A percentile compares a stretch with the other conserved stretches of the same genome.
phyloP scores from a whole-genome alignment of 768 basidiomycete species.

The Boletus insuetus region DNA sequence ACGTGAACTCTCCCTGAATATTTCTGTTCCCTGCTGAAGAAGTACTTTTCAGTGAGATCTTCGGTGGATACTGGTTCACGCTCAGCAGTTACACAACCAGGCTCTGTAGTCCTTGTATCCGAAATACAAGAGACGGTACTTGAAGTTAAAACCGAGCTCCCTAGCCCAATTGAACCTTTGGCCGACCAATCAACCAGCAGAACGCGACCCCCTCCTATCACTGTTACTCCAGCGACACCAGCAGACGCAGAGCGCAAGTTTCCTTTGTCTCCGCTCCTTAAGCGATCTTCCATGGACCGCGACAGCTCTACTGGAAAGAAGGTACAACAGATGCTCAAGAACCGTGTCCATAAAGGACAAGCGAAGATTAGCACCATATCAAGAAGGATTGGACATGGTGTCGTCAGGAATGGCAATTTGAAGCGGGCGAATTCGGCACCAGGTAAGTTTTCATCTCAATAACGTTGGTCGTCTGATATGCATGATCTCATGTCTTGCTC shows the following conservation, averaged over 20 bases:
- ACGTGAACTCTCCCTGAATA: constrained; percentile 2
- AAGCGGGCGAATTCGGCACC: constrained; percentile 67
- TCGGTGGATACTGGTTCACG: constrained; percentile 29
- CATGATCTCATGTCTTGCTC: neutral
- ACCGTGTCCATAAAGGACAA: constrained; percentile 69
- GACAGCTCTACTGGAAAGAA: constrained; percentile 66
- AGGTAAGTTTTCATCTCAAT: constrained; percentile 40
- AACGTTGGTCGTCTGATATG: neutral
- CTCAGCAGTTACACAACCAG: constrained; percentile 23
- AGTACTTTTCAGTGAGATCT: constrained; percentile 25
- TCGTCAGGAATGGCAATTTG: constrained; percentile 52
- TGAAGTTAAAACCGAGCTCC: constrained; percentile 10
- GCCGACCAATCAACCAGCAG: neutral
- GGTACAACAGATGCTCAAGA: constrained; percentile 72
- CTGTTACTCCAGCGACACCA: constrained; percentile 61
- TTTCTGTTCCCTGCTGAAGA: neutral
- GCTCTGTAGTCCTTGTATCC: constrained; percentile 12
- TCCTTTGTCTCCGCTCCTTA: constrained; percentile 15
- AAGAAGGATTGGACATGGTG: constrained; percentile 71
- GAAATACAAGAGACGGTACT: constrained; percentile 9
- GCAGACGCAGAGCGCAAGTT: constrained; percentile 30
- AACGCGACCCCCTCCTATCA: constrained; percentile 42
- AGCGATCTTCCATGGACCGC: constrained; percentile 32
- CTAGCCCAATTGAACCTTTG: constrained; percentile 1
- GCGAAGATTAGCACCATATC: constrained; percentile 74